Base-by-base conservation (phyloP, 768 basidiomycete genomes). In the Suillus plorans region DNA sequence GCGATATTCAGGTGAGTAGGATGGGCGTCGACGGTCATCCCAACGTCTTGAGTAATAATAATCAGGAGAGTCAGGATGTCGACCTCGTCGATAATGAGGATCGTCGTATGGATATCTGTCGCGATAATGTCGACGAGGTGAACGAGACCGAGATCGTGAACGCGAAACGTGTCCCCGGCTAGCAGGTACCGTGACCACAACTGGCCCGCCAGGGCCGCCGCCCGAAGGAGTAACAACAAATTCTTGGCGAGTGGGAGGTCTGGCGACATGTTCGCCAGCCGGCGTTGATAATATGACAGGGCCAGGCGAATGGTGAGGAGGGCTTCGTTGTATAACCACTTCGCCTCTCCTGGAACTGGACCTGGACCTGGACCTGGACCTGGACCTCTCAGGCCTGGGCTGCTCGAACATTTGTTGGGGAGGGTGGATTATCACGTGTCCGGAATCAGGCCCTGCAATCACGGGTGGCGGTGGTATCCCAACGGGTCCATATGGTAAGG, bases 211-310 rank as follows among this genome's bases (percentile, higher is more conserved):
- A 64, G 61, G 14, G 50, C 8, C 50, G n/a, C 61, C 61, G 20
- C 65, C 61, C 16, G 71, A 42, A 7, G 64, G 49, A 13, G 64
- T 63, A 20, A 64, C 63, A 22, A 61, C 63, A 14, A 68, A 72
- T 25, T 66, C 72, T 31, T 70, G 70, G 55, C 72, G 71, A 50
- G 72, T 67, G 49, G 71, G 79, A 18, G 73, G 70, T 56, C 66
- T 69, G 34, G 16, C 69, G 37, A 65, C 42, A 36, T 41, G 41
- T 13, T 64, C 62, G 25, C 9, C 41, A 28, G 68, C 61, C 10
- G 67, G 65, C 45, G 68, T 56, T 3, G 65, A 71, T 18, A 72
- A 59, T n/a, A 70, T 34, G 55, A 71, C 64, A 34, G 74, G 66
- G 55, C 70, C 61, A 31, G 75, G 74, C 61, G 72, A 69, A 25